Evolutionary conservation across 306 rosid species (phyloP).

Genomic region (Carpinus fangiana): DNA sequence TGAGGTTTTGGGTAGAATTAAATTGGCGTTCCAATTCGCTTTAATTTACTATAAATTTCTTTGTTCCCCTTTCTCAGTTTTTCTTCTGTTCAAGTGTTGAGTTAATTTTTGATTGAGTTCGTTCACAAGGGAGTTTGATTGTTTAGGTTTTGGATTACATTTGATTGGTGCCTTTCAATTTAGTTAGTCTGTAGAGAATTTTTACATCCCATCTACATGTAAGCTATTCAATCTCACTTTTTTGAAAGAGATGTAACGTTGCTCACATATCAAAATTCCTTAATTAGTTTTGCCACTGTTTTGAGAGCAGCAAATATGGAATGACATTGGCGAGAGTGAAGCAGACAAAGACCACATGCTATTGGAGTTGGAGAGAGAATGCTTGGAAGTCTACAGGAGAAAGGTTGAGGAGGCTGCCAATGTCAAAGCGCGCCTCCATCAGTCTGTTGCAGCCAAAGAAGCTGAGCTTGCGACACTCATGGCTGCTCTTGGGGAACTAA

Average conservation of each 20-base stretch:
- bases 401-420: conserved; percentile 89
- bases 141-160: conserved; percentile 1
- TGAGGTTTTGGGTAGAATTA: not conserved
- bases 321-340: conserved; percentile 88
- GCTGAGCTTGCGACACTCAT: conserved; percentile 91
- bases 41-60: not conserved
- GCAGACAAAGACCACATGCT: conserved; percentile 81
- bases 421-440: conserved; percentile 89
- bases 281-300: not conserved
- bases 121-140: not conserved
- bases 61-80: not conserved
- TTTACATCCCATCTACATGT: not conserved
- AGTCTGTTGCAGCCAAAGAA: conserved; percentile 86
- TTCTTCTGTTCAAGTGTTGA: not conserved
- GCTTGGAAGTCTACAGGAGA: conserved; percentile 87
- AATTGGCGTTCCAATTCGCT: not conserved
- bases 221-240: not conserved
- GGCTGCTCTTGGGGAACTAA: conserved; percentile 93
- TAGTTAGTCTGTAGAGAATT: not conserved
- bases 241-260: not conserved
- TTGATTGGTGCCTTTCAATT: not conserved
- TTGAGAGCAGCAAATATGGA: conserved; percentile 84
- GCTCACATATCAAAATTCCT: not conserved
- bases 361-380: conserved; percentile 85
- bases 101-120: not conserved